Percentiles rank a stretch among this genome's conserved stretches.
Evolutionary conservation across 257 asterid species (phyloP).

Genomic region (Solanum corneliomulleri): DNA sequence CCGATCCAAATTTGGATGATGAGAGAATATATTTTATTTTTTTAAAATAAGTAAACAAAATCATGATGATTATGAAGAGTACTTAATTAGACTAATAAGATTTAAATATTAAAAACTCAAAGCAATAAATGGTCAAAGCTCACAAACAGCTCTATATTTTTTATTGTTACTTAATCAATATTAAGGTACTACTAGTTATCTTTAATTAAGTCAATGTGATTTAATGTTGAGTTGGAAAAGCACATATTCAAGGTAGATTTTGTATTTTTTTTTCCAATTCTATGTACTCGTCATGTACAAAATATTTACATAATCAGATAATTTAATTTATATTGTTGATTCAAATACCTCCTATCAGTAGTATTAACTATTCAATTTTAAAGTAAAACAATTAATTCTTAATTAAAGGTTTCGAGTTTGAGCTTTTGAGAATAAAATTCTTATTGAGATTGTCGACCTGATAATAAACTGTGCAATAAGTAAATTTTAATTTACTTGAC

Average conservation of each 20-base stretch:
- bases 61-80: neutral
- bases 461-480: neutral
- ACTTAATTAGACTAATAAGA: neutral
- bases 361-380: no score
- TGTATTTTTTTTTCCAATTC: neutral
- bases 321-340: no score
- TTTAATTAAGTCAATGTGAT: neutral
- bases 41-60: neutral
- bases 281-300: neutral
- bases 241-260: neutral
- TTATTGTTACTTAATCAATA: no score
- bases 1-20: neutral
- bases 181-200: neutral
- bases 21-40: neutral
- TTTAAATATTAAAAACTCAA: neutral
- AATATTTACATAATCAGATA: no score
- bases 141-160: neutral
- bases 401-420: accelerated
- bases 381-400: no score
- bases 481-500: no score
- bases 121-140: neutral
- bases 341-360: neutral
- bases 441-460: no score
- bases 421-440: neutral
- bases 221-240: neutral